These are phyloP conservation scores for Zygosaccharomyces siamensis DNA, from an alignment of 805 yeast species.

Conservation along the genomic window DNA sequence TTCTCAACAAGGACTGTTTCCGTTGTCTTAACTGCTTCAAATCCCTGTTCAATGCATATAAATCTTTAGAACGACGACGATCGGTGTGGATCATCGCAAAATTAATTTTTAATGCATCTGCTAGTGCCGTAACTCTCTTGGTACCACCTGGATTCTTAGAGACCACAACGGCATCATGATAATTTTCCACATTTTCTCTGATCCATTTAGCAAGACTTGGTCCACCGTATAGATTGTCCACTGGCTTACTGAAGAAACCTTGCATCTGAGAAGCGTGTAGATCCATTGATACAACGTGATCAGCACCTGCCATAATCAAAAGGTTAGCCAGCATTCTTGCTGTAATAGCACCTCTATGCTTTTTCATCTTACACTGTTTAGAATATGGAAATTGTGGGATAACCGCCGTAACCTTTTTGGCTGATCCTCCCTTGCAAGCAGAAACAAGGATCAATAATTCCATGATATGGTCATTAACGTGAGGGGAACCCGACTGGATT, in stretches of 20 bases:
- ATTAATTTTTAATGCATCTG: constrained; percentile 92
- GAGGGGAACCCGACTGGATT: constrained; percentile 86
- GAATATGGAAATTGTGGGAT: constrained; percentile 97
- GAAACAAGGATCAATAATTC: constrained; percentile 87
- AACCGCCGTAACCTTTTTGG: constrained; percentile 93
- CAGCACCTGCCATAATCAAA: constrained; percentile 97
- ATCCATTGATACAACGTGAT: constrained; percentile 97
- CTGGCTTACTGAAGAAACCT: constrained; percentile 96
- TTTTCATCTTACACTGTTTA: constrained; percentile 96
- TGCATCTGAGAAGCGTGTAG: constrained; percentile 97
- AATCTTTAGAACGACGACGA: constrained; percentile 81
- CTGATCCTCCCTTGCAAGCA: constrained; percentile 97
- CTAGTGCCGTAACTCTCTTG: constrained; percentile 93
- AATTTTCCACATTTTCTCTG: constrained; percentile 79
- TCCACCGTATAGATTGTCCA: constrained; percentile 92
- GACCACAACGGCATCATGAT: constrained; percentile 86
- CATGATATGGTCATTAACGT: constrained; percentile 90
- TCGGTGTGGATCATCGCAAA: constrained; percentile 99
- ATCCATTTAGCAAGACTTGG: constrained; percentile 97
- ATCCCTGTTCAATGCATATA: constrained; percentile 40
- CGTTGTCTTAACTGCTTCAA: constrained; percentile 36
- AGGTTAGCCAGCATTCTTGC: constrained; percentile 97
- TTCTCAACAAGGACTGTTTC: constrained; percentile 47
- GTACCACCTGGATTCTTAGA: constrained; percentile 99
- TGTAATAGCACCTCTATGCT: constrained; percentile 97